A percentile compares a stretch with the other conserved stretches of the same genome.
Evolutionary conservation across 129 eudicot genomes (phyloP).

Genomic region (Rutidosis leptorrhynchoides): DNA sequence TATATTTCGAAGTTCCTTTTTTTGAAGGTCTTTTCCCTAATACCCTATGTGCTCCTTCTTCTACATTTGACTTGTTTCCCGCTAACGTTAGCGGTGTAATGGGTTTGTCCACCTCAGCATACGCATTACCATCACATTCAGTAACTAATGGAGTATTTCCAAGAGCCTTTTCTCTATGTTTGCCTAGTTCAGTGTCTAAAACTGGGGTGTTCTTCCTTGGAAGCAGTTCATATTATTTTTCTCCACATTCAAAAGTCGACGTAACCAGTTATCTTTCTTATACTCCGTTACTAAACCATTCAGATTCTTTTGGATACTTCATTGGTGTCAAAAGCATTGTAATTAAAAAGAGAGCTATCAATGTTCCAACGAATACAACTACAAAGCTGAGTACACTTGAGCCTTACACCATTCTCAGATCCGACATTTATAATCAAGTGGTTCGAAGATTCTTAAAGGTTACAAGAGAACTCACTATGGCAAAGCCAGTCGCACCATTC

Average conservation of each 20-base stretch:
- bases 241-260: neutral
- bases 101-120: conserved; percentile 19
- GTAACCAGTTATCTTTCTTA: neutral
- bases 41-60: conserved; percentile 14
- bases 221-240: neutral
- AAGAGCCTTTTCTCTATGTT: conserved; percentile 19
- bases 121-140: conserved; percentile 16
- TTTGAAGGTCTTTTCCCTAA: neutral
- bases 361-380: neutral
- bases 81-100: conserved; percentile 17
- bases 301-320: conserved; percentile 9
- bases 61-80: conserved; percentile 11
- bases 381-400: conserved; percentile 12
- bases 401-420: conserved; percentile 5
- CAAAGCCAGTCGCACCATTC: conserved; percentile 3
- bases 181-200: conserved; percentile 6
- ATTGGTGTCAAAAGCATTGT: neutral
- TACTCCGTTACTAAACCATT: neutral
- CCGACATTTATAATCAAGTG: neutral
- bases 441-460: neutral
- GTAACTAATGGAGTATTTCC: neutral
- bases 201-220: conserved; percentile 19
- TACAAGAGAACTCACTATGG: neutral
- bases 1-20: neutral
- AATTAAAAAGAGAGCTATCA: neutral